These are phyloP conservation scores for Penicillium frequentans DNA, from an alignment of 2,329 filamentous ascomycete species.

Conservation along the genomic window DNA sequence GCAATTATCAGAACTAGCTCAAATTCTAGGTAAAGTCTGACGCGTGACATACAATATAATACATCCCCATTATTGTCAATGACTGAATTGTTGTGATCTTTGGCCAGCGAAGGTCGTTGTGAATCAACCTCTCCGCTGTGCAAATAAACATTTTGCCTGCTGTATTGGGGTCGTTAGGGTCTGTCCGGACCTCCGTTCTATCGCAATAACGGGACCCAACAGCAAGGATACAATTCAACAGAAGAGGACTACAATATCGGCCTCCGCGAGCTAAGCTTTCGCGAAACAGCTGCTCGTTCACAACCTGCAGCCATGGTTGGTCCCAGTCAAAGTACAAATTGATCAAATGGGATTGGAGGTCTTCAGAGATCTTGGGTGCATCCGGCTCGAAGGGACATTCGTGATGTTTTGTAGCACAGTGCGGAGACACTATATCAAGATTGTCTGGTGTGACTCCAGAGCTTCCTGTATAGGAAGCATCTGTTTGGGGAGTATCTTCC, in stretches of 20 bases:
- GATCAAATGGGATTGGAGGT: constrained; percentile 31
- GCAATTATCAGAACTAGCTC: neutral
- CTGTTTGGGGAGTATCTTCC: constrained; percentile 6
- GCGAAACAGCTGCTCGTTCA: constrained; percentile 38
- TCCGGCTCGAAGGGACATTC: neutral
- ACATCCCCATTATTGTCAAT: constrained; percentile 29
- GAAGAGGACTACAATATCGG: constrained; percentile 31
- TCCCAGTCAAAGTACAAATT: constrained; percentile 41
- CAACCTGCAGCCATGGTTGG: constrained; percentile 38
- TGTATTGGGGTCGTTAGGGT: constrained; percentile 34
- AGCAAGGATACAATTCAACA: constrained; percentile 38
- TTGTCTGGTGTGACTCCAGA: neutral
- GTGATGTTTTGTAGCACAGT: neutral
- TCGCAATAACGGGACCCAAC: constrained; percentile 37
- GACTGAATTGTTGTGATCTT: constrained; percentile 41
- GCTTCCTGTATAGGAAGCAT: neutral
- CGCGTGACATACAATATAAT: constrained; percentile 27
- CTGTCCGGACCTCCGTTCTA: constrained; percentile 28
- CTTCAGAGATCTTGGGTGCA: constrained; percentile 12
- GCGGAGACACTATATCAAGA: neutral
- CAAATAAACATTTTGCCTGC: constrained; percentile 35
- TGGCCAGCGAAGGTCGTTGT: constrained; percentile 27
- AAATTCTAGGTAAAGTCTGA: neutral
- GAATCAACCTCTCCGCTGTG: constrained; percentile 23
- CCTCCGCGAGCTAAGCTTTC: constrained; percentile 26